Conservation (phyloP, 1,284 basidiomycete species). For the Irpex sp. region DNA sequence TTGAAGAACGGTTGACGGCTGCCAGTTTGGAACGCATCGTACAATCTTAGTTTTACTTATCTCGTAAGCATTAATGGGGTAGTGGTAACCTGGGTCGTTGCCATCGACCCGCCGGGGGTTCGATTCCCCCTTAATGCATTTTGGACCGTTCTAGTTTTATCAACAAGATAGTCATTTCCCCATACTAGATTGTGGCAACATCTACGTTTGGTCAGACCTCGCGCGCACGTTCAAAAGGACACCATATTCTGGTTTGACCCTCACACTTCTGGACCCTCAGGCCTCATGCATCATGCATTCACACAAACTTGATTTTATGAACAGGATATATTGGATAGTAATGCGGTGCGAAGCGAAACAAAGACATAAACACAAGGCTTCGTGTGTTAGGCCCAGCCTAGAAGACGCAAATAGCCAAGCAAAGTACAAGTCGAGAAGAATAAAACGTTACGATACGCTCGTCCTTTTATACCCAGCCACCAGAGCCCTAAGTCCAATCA, state of each 20-base stretch:
- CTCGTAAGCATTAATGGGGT: constrained; percentile 38
- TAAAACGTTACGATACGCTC: background rate
- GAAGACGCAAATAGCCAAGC: constrained; percentile 4
- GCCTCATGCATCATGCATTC: no score
- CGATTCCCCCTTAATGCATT: constrained; percentile 70
- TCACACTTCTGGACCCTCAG: no score
- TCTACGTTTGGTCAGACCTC: no score
- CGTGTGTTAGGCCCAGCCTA: constrained; percentile 22
- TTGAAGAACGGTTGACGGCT: no score
- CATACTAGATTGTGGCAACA: no score
- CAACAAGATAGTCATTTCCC: no score
- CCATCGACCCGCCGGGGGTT: constrained; percentile 67
- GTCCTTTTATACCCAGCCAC: background rate
- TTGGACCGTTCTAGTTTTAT: background rate
- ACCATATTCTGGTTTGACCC: no score
- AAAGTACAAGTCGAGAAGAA: constrained; percentile 13
- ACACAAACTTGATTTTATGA: background rate
- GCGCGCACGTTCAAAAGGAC: no score
- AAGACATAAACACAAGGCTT: constrained; percentile 17
- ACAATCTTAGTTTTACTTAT: no score
- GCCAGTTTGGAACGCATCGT: no score
- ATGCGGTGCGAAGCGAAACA: constrained; percentile 13
- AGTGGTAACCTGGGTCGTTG: constrained; percentile 51
- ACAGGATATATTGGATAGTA: constrained; percentile 3
- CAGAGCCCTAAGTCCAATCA: background rate